Base-by-base conservation (phyloP, 2,329 filamentous ascomycete genomes). In the Colletotrichum chrysophilum region DNA sequence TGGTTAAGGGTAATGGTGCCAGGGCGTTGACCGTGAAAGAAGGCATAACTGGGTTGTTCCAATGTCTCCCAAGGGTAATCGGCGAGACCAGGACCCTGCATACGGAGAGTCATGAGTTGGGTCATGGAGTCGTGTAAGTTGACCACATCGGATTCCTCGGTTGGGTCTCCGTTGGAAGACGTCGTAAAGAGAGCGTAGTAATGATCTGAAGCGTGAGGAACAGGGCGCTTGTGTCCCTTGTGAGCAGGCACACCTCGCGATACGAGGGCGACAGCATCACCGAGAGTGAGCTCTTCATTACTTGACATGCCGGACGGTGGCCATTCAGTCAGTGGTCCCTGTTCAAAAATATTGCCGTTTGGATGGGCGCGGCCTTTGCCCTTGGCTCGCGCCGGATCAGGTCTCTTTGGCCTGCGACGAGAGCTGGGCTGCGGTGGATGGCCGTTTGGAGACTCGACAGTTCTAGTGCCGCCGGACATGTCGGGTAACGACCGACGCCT, bases 1-100 rank as follows among this genome's bases (percentile, higher is more conserved):
- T 92, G 90, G 79, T 94, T 95, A 66, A 96, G 85, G 0, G 93
- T 95, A 67, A 94, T 90, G 2, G 94, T 95, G 7, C 94, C 94
- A 0, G 93, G 91, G 26, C 90, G 87, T 66, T 87, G 86, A 14
- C 94, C 94, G 82, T 91, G 93, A 78, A 89, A 90, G 81, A 94
- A 94, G 1, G 91, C 88, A 83, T 92, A 92, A 81, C 93, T 94
- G 6, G 94, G 94, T 80, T 95, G 93, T 80, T 96, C 94, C 30
- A 95, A 86, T 2, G 93, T 93, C 77, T 93, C 90, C 94, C 92
- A 95, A 3, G 92, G 93, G 75, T 86, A 82, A 4, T 82, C 80
- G 60, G 89, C 85, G 68, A 76, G 43, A 6, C 85, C 85, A 0
- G 82, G 79, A 5, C 87, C 86, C 72, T 87, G 84, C 16, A 89